A percentile compares a stretch with the other conserved stretches of the same genome.
Conservation (phyloP, 352 stramenopile species). For the Lagenidium giganteum region DNA sequence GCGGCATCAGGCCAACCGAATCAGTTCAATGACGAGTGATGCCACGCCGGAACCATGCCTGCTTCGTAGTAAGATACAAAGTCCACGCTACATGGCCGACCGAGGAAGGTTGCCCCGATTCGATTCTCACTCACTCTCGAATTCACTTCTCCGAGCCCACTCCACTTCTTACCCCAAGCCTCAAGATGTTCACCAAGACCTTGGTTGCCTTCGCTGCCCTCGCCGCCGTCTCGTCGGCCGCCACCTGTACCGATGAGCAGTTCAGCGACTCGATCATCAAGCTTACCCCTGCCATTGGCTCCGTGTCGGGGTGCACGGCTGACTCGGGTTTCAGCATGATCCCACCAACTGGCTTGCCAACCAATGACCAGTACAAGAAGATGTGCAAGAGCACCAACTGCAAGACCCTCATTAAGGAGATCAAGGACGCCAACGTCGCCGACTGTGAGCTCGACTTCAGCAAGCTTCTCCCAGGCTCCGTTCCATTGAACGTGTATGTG, state of each 20-base stretch:
- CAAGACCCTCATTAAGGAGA: conserved; percentile 1
- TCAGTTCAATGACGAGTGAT: too few relatives aligned
- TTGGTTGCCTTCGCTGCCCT: conserved; percentile 9
- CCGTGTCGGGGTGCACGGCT: background rate
- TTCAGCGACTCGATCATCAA: too few relatives aligned
- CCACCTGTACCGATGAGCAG: conserved; percentile 1
- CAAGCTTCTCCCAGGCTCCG: background rate
- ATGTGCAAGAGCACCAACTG: conserved; percentile 12
- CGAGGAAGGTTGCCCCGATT: background rate
- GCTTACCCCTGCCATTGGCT: conserved; percentile 4
- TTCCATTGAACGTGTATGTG: conserved; percentile 8
- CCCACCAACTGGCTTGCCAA: conserved; percentile 12
- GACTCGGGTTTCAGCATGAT: conserved; percentile 13
- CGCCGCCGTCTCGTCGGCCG: conserved; percentile 1
- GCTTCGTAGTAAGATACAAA: too few relatives aligned
- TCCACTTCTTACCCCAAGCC: conserved; percentile 3
- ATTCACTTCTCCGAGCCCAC: conserved; percentile 11
- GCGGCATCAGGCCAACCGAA: too few relatives aligned
- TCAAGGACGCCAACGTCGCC: background rate
- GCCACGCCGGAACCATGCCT: too few relatives aligned
- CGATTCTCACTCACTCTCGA: conserved; percentile 8
- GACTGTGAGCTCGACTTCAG: conserved; percentile 16
- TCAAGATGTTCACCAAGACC: conserved; percentile 14
- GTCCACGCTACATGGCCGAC: too few relatives aligned
- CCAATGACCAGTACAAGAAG: conserved; percentile 7